Base-by-base conservation (phyloP, 345 rosid species). In the Moricandia moricandioides region DNA sequence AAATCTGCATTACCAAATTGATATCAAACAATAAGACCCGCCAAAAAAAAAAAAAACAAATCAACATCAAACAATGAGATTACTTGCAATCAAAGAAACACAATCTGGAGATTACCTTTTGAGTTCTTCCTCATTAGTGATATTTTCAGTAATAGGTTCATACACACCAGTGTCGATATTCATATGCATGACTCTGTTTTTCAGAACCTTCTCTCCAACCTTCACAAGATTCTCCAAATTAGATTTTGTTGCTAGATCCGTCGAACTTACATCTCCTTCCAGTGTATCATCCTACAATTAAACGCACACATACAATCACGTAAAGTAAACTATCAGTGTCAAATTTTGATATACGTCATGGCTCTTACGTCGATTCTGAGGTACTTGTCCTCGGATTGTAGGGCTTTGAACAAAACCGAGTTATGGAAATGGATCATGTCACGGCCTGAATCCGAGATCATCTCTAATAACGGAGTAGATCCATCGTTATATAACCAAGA, bases 401-500 rank as follows among this genome's bases (percentile, higher is more conserved):
- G 83, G 73, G 96, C 89, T 72, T 78, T 49, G 60, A 88, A 92
- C 56, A 83, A 81, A 8, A 82, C 88, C 8, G 24, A 52, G 62
- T 78, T 86, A 29, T 88, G 85, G 75, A 72, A 92, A 67, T 92
- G 88, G 62, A 92, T 79, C 86, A 92, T 79, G 65, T 88, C 89
- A 0, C 78, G 75, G 58, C 84, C 70, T 3, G 88, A 88, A 58
- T 84, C 81, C 21, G 60, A 17, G 37, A 73, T 85, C 43, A 84
- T 84, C 62, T 87, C 87, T 6, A 90, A 39, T 31, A 92, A 13
- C 0, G 97, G 96, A 61, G 83, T 78, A 14, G 80, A 43, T 4
- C 87, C 90, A 7, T 81, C n/a, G 6, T 85, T 62, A 21, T 73
- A 81, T 55, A 88, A 18, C 97, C 97, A 92, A 21, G 70, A 45